Evolutionary conservation across 257 asterid genomes (phyloP), one percentile per base, ranked within the genome.

Genomic region (Solanum dulcamara): DNA sequence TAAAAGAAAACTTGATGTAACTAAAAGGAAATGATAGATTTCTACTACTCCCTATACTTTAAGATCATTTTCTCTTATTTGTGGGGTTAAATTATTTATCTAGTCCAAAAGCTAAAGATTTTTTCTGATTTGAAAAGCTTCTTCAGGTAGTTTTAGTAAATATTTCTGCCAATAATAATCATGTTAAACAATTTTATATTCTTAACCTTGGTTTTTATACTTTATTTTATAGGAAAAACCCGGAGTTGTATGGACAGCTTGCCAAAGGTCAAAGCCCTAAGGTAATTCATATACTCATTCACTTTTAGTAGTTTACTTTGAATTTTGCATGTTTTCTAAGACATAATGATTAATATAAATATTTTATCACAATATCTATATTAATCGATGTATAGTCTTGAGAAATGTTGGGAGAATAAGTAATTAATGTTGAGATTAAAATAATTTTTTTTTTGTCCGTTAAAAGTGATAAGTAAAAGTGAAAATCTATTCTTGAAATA

Each of bases 231-330:
- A 90, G 93, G 90, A 89, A 87, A 87, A 55, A 89, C 50, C 87
- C 93, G 7, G 88, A 37, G 40, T 80, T 89, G 88, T 90, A 38
- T 81, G 89, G 86, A 8, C 88, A 89, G 68, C 91, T 90, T 5
- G 89, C 91, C 48, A 89, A 55, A 83, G 90, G 90, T 60, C 93
- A 90, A 75, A 90, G 90, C 50, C 93, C 93, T 66, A 90, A 90
- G 93, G 93, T 90, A 71, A 37, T 48, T 66, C 35, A 9, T 32
- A 5, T 3, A 64, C 0, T 72, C 5, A 2, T 10, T 57, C 15
- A 57, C 28, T n/a, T 57, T 57, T 57, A 57, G 4, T 5, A n/a
- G 1, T 57, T 13, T 0, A 57, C 4, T 4, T 59, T 59, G 3
- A 22, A 59, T 10, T 59, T 59, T n/a, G 4, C 1, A 59, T 59